Evolutionary conservation across 345 rosid genomes (phyloP).

Genomic region (Isatis tinctoria): DNA sequence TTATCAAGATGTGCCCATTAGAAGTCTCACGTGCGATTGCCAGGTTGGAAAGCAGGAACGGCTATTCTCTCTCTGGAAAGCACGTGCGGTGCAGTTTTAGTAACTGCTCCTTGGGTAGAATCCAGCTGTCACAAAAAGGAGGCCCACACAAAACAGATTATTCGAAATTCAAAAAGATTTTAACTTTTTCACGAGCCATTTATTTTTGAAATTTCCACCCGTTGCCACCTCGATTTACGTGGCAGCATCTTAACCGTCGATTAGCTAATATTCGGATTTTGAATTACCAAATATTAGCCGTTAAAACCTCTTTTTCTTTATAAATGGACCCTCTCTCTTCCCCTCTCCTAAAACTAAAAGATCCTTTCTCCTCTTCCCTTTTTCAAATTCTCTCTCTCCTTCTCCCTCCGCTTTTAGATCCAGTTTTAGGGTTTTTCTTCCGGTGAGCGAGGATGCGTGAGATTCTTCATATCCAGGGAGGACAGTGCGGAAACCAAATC

Average conservation of each 20-base stretch:
- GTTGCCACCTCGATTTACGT: conserved; percentile 29
- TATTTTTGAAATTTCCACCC: conserved; percentile 30
- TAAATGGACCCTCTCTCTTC: conserved; percentile 23
- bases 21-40: conserved; percentile 14
- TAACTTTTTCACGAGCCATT: conserved; percentile 28
- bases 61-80: conserved; percentile 4
- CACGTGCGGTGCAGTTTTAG: conserved; percentile 29
- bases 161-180: conserved; percentile 25
- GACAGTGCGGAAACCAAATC: conserved; percentile 71
- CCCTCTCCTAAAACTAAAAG: not conserved
- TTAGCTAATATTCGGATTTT: not conserved
- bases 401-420: conserved; percentile 9
- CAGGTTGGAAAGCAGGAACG: conserved; percentile 8
- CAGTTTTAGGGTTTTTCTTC: conserved; percentile 3
- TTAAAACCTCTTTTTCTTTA: conserved; percentile 30
- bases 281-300: conserved; percentile 27
- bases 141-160: conserved; percentile 3
- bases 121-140: conserved; percentile 16
- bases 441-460: conserved; percentile 47
- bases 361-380: not conserved
- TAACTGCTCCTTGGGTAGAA: conserved; percentile 24
- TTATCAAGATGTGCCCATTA: not conserved
- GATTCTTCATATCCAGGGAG: conserved; percentile 64
- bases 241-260: conserved; percentile 3
- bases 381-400: not conserved